Evolutionary conservation across 179 eudicot genomes (phyloP).

Genomic region (Gypsophila paniculata): DNA sequence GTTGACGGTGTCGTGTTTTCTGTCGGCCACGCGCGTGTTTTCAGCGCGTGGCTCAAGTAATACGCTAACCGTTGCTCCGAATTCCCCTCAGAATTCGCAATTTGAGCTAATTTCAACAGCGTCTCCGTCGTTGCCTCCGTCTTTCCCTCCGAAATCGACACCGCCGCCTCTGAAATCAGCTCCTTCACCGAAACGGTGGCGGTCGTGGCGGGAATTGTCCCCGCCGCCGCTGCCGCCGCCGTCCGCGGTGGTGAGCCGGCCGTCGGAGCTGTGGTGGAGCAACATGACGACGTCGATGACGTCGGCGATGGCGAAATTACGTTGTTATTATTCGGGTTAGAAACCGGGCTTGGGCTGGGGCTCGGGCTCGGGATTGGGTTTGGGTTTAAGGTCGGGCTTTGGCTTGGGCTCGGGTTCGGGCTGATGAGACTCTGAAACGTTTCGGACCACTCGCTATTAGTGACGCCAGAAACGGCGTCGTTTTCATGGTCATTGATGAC

Average conservation of each 20-base stretch:
- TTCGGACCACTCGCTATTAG: conserved; percentile 81
- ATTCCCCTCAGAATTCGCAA: conserved; percentile 42
- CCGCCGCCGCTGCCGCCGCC: too few species aligned
- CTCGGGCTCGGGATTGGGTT: conserved; percentile 14
- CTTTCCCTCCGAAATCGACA: conserved; percentile 60
- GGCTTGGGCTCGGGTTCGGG: conserved; percentile 20
- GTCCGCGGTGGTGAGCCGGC: conserved; percentile 6
- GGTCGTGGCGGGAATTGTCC: too few species aligned
- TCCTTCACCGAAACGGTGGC: conserved; percentile 36
- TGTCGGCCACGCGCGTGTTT: conserved; percentile 50
- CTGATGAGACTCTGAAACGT: conserved; percentile 54
- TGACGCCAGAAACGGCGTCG: conserved; percentile 56
- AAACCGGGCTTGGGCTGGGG: conserved; percentile 3
- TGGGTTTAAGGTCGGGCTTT: conserved; percentile 11
- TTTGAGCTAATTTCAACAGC: conserved; percentile 45
- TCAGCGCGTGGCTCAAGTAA: conserved; percentile 55
- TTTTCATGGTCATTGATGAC: conserved; percentile 26
- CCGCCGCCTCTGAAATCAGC: conserved; percentile 54
- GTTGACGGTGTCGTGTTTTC: conserved; percentile 29
- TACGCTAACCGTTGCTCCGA: conserved; percentile 59
- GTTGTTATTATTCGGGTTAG: conserved; percentile 10
- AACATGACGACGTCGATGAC: conserved; percentile 63
- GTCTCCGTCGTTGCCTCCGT: conserved; percentile 37
- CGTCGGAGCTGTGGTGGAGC: conserved; percentile 43
- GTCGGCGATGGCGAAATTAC: conserved; percentile 66